Conservation (phyloP, 1,139 yeast genomes). For the Magnusiomyces sp. region DNA sequence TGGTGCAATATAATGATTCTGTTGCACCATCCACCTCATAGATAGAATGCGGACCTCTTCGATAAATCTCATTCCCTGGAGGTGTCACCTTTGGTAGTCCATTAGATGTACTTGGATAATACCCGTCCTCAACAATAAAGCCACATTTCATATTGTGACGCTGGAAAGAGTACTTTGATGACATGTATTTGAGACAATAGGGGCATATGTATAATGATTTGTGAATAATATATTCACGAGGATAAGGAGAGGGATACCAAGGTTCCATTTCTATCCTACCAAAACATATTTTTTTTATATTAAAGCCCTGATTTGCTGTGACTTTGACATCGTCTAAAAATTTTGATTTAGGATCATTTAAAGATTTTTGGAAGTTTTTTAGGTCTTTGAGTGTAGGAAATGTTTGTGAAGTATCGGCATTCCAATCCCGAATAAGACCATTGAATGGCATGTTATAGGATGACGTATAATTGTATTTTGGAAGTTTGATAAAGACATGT, state of each 20-base stretch:
- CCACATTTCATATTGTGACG: constrained; percentile 70
- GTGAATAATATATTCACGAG: constrained; percentile 69
- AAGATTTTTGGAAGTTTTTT: not conserved
- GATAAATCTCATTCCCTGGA: constrained; percentile 86
- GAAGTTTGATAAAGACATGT: not conserved
- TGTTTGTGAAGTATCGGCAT: constrained; percentile 2
- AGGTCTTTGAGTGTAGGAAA: not conserved
- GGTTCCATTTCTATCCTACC: constrained; percentile 70
- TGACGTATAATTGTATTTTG: not conserved
- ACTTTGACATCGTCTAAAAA: not conserved
- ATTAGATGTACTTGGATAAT: too few relatives aligned
- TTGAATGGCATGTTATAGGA: not conserved
- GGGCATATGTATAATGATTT: constrained; percentile 69
- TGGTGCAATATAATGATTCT: constrained; percentile 76
- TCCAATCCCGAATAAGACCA: not conserved
- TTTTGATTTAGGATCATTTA: not conserved
- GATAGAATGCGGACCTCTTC: constrained; percentile 50
- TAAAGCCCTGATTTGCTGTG: constrained; percentile 22
- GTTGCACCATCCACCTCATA: constrained; percentile 93
- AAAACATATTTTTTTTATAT: constrained; percentile 52
- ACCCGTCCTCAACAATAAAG: too few relatives aligned
- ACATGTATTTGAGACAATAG: constrained; percentile 75
- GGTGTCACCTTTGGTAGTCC: constrained; percentile 41
- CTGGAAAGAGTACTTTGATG: constrained; percentile 54
- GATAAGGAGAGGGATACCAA: constrained; percentile 92